These are phyloP conservation scores for Tulasnella sp. DNA, from an alignment of 768 basidiomycete species.

Conservation along the genomic window DNA sequence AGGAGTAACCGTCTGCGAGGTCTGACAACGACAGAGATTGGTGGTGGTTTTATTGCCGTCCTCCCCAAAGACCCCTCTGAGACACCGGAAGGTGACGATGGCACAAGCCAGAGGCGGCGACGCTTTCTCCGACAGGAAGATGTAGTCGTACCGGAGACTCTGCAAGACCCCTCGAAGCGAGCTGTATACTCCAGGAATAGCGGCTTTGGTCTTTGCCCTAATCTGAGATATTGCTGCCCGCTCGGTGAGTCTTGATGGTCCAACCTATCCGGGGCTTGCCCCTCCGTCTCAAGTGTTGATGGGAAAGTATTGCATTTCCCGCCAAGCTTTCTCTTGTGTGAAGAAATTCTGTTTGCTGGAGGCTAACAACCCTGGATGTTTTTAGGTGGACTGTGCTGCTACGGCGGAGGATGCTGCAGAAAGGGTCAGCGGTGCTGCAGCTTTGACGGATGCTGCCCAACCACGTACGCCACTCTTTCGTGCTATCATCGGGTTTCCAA, in stretches of 20 bases:
- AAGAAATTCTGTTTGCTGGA: neutral
- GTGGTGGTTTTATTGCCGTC: conserved; percentile 1
- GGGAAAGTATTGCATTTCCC: neutral
- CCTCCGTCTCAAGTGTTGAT: too few relatives aligned
- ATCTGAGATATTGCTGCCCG: neutral
- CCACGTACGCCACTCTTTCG: neutral
- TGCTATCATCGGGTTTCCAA: neutral
- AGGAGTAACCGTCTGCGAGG: neutral
- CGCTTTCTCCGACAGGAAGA: neutral
- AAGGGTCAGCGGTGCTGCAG: conserved; percentile 7
- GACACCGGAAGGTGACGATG: neutral
- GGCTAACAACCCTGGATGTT: neutral
- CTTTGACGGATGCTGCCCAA: conserved; percentile 15
- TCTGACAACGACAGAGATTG: neutral
- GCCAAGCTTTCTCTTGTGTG: too few relatives aligned
- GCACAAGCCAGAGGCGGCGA: neutral
- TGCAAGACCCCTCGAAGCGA: neutral
- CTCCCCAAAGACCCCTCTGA: neutral
- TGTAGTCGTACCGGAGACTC: neutral
- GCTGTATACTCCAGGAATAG: neutral
- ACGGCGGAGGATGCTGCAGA: conserved; percentile 11
- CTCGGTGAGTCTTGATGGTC: neutral
- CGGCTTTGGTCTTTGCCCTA: conserved; percentile 22
- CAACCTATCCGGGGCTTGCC: too few relatives aligned
- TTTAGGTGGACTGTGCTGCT: conserved; percentile 27